These are phyloP conservation scores for Suhomyces panamericanus DNA, from an alignment of 1,139 yeast species.

Conservation along the genomic window DNA sequence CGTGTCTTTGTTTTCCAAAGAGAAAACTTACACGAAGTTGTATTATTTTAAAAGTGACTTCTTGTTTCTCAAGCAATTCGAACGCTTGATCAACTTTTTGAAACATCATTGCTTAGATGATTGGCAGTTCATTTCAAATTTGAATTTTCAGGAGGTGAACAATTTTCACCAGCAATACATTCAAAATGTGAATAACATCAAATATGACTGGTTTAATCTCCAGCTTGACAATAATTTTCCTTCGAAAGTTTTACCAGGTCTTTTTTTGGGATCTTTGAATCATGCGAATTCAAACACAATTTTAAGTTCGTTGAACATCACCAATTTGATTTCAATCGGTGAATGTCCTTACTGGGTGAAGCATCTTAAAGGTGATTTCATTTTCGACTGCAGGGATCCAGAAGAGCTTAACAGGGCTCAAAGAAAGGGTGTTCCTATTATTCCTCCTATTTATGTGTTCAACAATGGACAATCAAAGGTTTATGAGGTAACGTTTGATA, in stretches of 20 bases:
- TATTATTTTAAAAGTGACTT: conserved; percentile 38
- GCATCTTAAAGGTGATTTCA: conserved; percentile 18
- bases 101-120: conserved; percentile 14
- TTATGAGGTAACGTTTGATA: conserved; percentile 28
- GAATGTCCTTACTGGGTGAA: conserved; percentile 40
- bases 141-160: conserved; percentile 17
- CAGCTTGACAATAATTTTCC: conserved; percentile 41
- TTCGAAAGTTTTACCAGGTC: conserved; percentile 29
- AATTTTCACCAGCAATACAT: conserved; percentile 11
- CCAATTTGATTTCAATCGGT: conserved; percentile 37
- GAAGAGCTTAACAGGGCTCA: conserved; percentile 9
- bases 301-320: conserved; percentile 25
- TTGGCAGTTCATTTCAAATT: conserved; percentile 4
- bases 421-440: conserved; percentile 6
- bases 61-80: conserved; percentile 33
- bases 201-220: conserved; percentile 38
- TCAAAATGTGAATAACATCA: conserved; percentile 4
- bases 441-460: conserved; percentile 28
- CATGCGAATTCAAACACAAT: conserved; percentile 40
- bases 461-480: conserved; percentile 28
- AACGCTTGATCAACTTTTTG: conserved; percentile 28
- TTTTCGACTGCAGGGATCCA: conserved; percentile 23
- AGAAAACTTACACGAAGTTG: conserved; percentile 22
- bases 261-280: conserved; percentile 37
- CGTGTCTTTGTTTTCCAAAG: conserved; percentile 14